These are phyloP conservation scores for Calonectria pseudoreteaudii DNA, from an alignment of 2,329 filamentous ascomycete genomes.

Conservation along the genomic window DNA sequence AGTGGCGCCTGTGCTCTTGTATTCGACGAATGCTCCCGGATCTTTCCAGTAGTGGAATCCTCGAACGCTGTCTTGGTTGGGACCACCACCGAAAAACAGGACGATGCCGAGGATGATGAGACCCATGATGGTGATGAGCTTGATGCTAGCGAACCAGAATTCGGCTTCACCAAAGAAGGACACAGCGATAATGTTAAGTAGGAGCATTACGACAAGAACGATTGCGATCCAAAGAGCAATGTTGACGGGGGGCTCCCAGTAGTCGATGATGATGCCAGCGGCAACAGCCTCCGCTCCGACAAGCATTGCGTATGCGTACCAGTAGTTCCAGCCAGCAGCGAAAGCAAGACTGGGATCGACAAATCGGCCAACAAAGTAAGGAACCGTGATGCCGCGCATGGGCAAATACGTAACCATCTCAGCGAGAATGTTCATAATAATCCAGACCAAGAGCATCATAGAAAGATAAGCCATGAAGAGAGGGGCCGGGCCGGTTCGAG, in stretches of 20 bases:
- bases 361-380: slow-evolving; percentile 67
- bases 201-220: slow-evolving; percentile 64
- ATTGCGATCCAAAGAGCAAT: slow-evolving; percentile 71
- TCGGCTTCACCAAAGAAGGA: slow-evolving; percentile 70
- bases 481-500: slow-evolving; percentile 71
- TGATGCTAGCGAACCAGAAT: slow-evolving; percentile 71
- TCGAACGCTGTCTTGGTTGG: slow-evolving; percentile 58
- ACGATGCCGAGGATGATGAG: slow-evolving; percentile 61
- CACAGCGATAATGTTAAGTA: slow-evolving; percentile 69
- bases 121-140: slow-evolving; percentile 68
- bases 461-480: slow-evolving; percentile 76
- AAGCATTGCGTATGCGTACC: slow-evolving; percentile 70
- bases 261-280: slow-evolving; percentile 68
- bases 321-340: slow-evolving; percentile 71
- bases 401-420: slow-evolving; percentile 68
- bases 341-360: slow-evolving; percentile 68
- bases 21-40: slow-evolving; percentile 61
- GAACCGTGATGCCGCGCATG: slow-evolving; percentile 67
- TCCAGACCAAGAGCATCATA: slow-evolving; percentile 66
- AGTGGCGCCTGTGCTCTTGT: slow-evolving; percentile 58
- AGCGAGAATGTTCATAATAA: slow-evolving; percentile 65
- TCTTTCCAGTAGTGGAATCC: slow-evolving; percentile 55
- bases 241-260: slow-evolving; percentile 66
- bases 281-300: slow-evolving; percentile 70
- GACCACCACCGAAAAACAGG: slow-evolving; percentile 67